A percentile compares a stretch with the other conserved stretches of the same genome.
These are phyloP conservation scores for Dryadomyces quercivorus DNA, from an alignment of 2,329 filamentous ascomycete genomes.

Conservation along the genomic window DNA sequence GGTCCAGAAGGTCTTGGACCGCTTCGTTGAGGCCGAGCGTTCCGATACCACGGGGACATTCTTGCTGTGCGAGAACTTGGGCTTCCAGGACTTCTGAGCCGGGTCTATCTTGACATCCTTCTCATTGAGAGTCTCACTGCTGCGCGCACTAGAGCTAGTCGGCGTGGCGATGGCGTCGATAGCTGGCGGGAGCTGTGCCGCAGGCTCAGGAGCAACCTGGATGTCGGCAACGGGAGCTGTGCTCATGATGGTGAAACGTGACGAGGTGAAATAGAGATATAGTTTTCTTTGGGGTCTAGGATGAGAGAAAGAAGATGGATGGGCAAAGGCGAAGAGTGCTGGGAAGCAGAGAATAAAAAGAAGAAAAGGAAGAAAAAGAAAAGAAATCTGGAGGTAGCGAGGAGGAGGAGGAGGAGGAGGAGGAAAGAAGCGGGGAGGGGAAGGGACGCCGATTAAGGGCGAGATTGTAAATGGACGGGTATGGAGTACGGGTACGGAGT, in stretches of 20 bases:
- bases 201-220: background rate
- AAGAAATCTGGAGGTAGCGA: background rate
- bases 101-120: conserved; percentile 15
- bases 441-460: background rate
- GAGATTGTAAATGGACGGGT: background rate
- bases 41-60: conserved; percentile 19
- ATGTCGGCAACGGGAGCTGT: background rate
- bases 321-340: background rate
- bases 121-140: conserved; percentile 21
- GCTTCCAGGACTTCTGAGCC: conserved; percentile 8
- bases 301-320: background rate
- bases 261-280: background rate
- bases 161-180: background rate
- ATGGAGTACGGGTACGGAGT: background rate
- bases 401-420: background rate
- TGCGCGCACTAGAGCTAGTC: conserved; percentile 17
- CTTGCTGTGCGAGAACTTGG: conserved; percentile 1
- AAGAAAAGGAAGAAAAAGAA: background rate
- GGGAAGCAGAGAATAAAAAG: background rate
- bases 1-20: conserved; percentile 35
- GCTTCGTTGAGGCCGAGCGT: conserved; percentile 32
- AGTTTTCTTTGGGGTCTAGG: background rate
- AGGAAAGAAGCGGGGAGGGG: background rate
- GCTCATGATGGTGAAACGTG: background rate
- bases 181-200: background rate